A percentile compares a stretch with the other conserved stretches of the same genome.
Conservation (phyloP, 441 rosid genomes). For the Isatis lusitanica region DNA sequence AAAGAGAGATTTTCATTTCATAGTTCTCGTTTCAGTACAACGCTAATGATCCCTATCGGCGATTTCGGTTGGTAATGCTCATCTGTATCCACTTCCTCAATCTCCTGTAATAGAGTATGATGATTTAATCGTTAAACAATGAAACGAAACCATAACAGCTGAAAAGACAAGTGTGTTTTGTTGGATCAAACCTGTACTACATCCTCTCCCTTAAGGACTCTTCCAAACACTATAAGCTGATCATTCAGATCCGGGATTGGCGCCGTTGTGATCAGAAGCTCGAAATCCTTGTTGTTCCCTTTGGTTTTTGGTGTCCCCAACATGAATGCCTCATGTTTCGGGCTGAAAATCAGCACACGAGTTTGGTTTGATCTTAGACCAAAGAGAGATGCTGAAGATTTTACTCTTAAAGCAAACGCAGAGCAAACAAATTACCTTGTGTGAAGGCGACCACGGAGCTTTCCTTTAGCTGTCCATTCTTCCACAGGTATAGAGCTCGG, state of each 20-base stretch:
- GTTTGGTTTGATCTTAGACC: neutral
- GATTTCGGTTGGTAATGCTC: slow-evolving; percentile 76
- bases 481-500: slow-evolving; percentile 55
- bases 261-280: slow-evolving; percentile 79
- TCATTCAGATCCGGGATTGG: slow-evolving; percentile 84
- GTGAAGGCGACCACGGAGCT: slow-evolving; percentile 56
- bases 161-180: neutral
- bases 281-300: slow-evolving; percentile 61
- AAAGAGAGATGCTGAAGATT: neutral
- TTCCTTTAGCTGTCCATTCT: slow-evolving; percentile 78
- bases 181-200: slow-evolving; percentile 71
- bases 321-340: slow-evolving; percentile 88
- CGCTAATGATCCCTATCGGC: slow-evolving; percentile 49
- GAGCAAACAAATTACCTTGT: slow-evolving; percentile 51
- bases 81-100: slow-evolving; percentile 91
- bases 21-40: slow-evolving; percentile 50
- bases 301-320: slow-evolving; percentile 70
- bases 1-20: slow-evolving; percentile 22
- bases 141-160: neutral
- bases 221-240: slow-evolving; percentile 70
- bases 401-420: neutral
- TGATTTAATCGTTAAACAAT: neutral
- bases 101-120: slow-evolving; percentile 52
- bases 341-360: slow-evolving; percentile 41
- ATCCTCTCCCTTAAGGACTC: slow-evolving; percentile 83